Evolutionary conservation across 495 filamentous ascomycete genomes (phyloP).

Genomic region (Xylaria venustula): DNA sequence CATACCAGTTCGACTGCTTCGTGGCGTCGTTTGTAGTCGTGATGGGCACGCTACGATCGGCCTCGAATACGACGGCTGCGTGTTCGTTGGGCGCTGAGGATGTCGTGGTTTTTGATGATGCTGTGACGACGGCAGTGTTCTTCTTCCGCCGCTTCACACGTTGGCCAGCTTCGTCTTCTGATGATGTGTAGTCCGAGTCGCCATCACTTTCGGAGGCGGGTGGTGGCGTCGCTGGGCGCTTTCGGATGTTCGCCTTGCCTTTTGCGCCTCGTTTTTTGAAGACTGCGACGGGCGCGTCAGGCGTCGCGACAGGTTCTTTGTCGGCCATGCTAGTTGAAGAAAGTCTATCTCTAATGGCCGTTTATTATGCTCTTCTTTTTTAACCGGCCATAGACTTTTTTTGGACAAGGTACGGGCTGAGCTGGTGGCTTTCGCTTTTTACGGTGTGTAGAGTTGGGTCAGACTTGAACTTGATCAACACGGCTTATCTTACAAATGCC

Average conservation of each 20-base stretch:
- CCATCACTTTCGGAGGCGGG: conserved; percentile 55
- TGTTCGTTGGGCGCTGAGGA: conserved; percentile 41
- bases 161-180: conserved; percentile 70
- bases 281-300: conserved; percentile 52
- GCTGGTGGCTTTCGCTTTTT: no score
- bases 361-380: no score
- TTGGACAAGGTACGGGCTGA: neutral
- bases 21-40: conserved; percentile 83
- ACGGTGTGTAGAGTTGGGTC: no score
- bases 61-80: conserved; percentile 55
- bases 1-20: conserved; percentile 88
- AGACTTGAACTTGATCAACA: no score
- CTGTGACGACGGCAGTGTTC: conserved; percentile 60
- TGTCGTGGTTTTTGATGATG: conserved; percentile 46
- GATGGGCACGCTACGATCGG: conserved; percentile 58
- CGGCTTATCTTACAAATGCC: no score
- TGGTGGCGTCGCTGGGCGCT: conserved; percentile 79
- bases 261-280: conserved; percentile 89
- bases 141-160: conserved; percentile 77
- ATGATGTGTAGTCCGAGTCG: conserved; percentile 65
- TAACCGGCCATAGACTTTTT: neutral
- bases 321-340: conserved; percentile 24
- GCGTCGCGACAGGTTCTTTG: conserved; percentile 21
- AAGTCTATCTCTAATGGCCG: neutral
- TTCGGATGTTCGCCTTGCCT: conserved; percentile 74